Conservation (phyloP, 228 moss, liverwort and hornwort species). For the Sphagnum fallax region DNA sequence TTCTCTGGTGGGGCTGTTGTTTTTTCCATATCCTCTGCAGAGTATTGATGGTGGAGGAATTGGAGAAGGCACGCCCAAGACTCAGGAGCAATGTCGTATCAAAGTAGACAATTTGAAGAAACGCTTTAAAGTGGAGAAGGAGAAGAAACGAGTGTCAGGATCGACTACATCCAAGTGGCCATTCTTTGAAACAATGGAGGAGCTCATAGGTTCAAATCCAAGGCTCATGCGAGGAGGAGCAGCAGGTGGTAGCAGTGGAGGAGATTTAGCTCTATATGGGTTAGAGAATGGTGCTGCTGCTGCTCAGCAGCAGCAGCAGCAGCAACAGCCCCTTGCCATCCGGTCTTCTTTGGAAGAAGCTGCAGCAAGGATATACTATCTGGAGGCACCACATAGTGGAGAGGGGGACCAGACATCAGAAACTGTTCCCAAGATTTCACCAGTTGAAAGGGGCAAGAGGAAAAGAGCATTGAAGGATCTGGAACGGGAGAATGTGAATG, state of each 20-base stretch:
- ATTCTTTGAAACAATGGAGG: slow-evolving; percentile 16
- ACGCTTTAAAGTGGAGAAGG: slow-evolving; percentile 55
- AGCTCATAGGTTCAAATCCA: slow-evolving; percentile 14
- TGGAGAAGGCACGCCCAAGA: slow-evolving; percentile 39
- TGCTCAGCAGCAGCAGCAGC: too few relatives aligned
- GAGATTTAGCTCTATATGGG: slow-evolving; percentile 4
- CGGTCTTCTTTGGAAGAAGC: slow-evolving; percentile 13
- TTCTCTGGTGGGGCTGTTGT: neutral
- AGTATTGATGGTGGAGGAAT: slow-evolving; percentile 19
- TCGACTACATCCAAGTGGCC: slow-evolving; percentile 12
- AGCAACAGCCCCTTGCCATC: slow-evolving; percentile 7
- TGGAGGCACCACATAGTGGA: slow-evolving; percentile 5
- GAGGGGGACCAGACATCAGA: slow-evolving; percentile 20
- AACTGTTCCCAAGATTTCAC: slow-evolving; percentile 18
- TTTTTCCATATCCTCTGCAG: slow-evolving; percentile 4
- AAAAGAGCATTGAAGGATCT: slow-evolving; percentile 16
- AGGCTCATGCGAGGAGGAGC: slow-evolving; percentile 8
- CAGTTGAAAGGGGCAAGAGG: slow-evolving; percentile 15
- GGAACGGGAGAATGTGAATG: slow-evolving; percentile 16
- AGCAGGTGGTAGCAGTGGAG: slow-evolving; percentile 1
- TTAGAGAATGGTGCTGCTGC: slow-evolving; percentile 10
- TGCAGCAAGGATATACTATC: slow-evolving; percentile 8
- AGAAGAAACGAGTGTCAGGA: slow-evolving; percentile 32
- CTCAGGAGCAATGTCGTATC: slow-evolving; percentile 57
- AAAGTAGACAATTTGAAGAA: slow-evolving; percentile 61